Base-by-base conservation (phyloP, 495 filamentous ascomycete species). In the Penicillium cataractarum region DNA sequence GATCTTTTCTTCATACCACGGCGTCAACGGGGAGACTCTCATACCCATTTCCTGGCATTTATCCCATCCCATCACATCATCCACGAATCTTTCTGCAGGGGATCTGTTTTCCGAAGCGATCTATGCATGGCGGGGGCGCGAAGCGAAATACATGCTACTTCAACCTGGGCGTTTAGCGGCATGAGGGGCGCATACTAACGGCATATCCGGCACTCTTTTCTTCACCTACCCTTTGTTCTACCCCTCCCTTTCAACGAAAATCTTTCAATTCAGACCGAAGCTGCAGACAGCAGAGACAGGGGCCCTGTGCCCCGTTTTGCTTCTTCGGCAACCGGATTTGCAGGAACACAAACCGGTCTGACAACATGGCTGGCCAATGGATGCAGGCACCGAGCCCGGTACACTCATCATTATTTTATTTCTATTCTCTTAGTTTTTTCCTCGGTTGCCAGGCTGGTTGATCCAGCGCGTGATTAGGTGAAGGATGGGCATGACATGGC, bases 1-100 rank as follows among this genome's bases (percentile, higher is more conserved):
- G 67, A 70, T 63, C 50, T 66, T 48, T 48, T 57, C 3, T 4
- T 52, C 61, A 72, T 72, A 70, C 58, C 57, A 67, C 53, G 69
- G 69, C 67, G 69, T 61, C 62, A 58, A 50, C 57, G 37, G 54
- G 59, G 24, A 59, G 46, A 10, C 44, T 15, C 26, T 8, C 24
- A 10, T 17, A n/a, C 46, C 35, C 37, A 57, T 15, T 54, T 55
- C 29, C 52, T 51, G 31, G 3, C 33, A 49, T 27, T 15, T 50
- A 27, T 29, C 24, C 10, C 46, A 50, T 50, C 46, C 27, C 46
- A 24, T 46, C 31, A 40, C 21, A 24, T 55, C 56, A 46, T 29
- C 26, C 44, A 56, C 15, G 22, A 46, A 19, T 54, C 10, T 39
- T 48, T 56, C 19, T 62, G 42, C 40, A 44, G 22, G 54, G 48